These are phyloP conservation scores for Gastrolobium bilobum DNA, from an alignment of 306 rosid genomes.

Conservation along the genomic window DNA sequence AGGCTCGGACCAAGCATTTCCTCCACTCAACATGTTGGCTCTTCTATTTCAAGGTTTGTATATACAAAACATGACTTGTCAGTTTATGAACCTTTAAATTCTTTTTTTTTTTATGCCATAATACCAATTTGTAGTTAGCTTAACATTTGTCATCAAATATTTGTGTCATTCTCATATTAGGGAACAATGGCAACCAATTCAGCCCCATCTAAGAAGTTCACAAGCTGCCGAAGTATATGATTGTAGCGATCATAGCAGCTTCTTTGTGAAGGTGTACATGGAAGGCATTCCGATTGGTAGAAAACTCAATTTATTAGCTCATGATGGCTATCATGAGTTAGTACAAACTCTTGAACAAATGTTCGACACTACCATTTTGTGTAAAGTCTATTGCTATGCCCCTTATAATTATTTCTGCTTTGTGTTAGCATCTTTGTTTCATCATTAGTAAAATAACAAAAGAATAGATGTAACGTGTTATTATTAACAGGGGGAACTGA, in stretches of 20 bases:
- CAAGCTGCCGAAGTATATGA: constrained; percentile 53
- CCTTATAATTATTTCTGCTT: neutral
- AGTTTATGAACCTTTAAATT: neutral
- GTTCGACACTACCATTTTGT: constrained; percentile 82
- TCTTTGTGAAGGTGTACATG: constrained; percentile 88
- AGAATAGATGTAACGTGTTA: neutral
- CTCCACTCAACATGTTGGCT: constrained; percentile 53
- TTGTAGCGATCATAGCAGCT: constrained; percentile 51
- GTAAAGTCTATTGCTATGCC: constrained; percentile 47
- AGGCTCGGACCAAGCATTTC: constrained; percentile 71
- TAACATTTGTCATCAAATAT: neutral
- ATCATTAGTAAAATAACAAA: neutral
- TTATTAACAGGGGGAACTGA: constrained; percentile 72
- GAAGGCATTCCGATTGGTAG: constrained; percentile 87
- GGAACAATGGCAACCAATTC: constrained; percentile 55
- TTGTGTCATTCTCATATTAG: constrained; percentile 35
- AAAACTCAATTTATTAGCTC: constrained; percentile 75
- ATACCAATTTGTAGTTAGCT: constrained; percentile 17
- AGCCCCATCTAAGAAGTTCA: constrained; percentile 26
- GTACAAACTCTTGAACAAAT: constrained; percentile 76
- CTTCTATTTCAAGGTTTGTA: constrained; percentile 58
- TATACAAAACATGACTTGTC: neutral
- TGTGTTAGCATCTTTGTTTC: neutral
- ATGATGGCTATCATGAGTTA: constrained; percentile 63
- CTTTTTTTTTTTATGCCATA: neutral